These are phyloP conservation scores for Calendula officinalis DNA, from an alignment of 129 eudicot genomes.

Conservation along the genomic window DNA sequence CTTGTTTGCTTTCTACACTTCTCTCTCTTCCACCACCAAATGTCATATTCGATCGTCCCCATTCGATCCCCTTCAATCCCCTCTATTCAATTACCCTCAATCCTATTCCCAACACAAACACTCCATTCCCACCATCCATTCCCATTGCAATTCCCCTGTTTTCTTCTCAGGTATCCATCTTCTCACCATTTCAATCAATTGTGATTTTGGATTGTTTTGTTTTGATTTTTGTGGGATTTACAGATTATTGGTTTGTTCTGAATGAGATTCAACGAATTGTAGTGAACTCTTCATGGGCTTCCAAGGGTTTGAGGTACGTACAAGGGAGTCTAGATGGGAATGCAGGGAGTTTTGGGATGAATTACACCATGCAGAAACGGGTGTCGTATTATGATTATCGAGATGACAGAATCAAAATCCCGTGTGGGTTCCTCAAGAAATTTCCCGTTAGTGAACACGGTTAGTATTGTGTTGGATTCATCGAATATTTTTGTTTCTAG, in stretches of 20 bases:
- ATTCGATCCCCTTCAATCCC: constrained; percentile 59
- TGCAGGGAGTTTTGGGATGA: constrained; percentile 62
- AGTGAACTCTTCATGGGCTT: constrained; percentile 29
- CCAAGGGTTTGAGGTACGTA: constrained; percentile 46
- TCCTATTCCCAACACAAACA: constrained; percentile 77
- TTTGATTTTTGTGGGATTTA: not conserved
- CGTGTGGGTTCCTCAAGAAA: constrained; percentile 70
- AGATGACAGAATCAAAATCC: constrained; percentile 46
- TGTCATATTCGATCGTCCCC: constrained; percentile 70
- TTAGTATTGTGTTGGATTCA: constrained; percentile 34
- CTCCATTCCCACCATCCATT: constrained; percentile 52
- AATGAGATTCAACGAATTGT: constrained; percentile 40
- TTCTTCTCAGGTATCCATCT: constrained; percentile 53
- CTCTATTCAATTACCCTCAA: constrained; percentile 69
- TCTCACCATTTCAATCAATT: not conserved
- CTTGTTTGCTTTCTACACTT: constrained; percentile 40
- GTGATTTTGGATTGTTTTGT: constrained; percentile 3
- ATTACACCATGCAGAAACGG: constrained; percentile 48
- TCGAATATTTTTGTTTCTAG: constrained; percentile 17
- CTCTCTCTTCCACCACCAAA: constrained; percentile 67
- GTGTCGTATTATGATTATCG: constrained; percentile 53
- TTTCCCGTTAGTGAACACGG: constrained; percentile 60
- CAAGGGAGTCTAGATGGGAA: constrained; percentile 37
- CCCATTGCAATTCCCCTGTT: constrained; percentile 74
- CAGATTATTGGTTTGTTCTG: constrained; percentile 60